Conservation (phyloP, 2,329 filamentous ascomycete species). For the Trichoderma sp. region DNA sequence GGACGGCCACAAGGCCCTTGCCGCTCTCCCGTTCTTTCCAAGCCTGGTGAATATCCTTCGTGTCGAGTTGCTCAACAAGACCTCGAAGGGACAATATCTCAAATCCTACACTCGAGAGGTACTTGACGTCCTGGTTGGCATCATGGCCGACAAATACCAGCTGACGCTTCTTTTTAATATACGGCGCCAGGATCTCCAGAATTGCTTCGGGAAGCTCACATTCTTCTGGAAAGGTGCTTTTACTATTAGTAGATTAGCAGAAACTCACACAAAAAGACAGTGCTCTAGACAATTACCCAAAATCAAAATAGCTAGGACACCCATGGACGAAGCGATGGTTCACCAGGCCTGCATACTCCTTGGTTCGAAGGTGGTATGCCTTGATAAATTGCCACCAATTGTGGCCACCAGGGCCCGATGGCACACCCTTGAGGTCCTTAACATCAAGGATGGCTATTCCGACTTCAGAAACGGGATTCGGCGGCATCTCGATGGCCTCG, state of each 20-base stretch:
- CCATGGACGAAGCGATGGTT: slow-evolving; percentile 71
- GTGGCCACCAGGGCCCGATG: slow-evolving; percentile 60
- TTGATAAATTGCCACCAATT: slow-evolving; percentile 68
- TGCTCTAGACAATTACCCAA: slow-evolving; percentile 57
- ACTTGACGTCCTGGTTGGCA: slow-evolving; percentile 63
- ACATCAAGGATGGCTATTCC: slow-evolving; percentile 82
- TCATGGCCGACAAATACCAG: slow-evolving; percentile 81
- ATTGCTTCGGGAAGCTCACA: slow-evolving; percentile 37
- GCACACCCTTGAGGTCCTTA: slow-evolving; percentile 45
- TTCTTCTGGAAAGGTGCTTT: slow-evolving; percentile 41
- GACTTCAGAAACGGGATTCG: slow-evolving; percentile 74
- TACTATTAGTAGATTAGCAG: slow-evolving; percentile 31
- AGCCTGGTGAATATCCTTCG: slow-evolving; percentile 65
- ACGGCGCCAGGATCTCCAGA: slow-evolving; percentile 36
- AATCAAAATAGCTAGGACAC: slow-evolving; percentile 71
- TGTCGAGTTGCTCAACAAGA: slow-evolving; percentile 69
- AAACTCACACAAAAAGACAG: background rate
- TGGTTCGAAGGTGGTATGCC: slow-evolving; percentile 72
- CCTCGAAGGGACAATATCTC: slow-evolving; percentile 51
- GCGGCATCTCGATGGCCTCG: slow-evolving; percentile 72
- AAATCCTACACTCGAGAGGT: slow-evolving; percentile 64
- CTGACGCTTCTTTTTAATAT: slow-evolving; percentile 39
- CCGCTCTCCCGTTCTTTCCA: slow-evolving; percentile 53
- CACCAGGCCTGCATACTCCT: slow-evolving; percentile 62
- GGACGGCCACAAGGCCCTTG: slow-evolving; percentile 58